Conservation (phyloP, 805 yeast species). For the Kazachstania viticola region DNA sequence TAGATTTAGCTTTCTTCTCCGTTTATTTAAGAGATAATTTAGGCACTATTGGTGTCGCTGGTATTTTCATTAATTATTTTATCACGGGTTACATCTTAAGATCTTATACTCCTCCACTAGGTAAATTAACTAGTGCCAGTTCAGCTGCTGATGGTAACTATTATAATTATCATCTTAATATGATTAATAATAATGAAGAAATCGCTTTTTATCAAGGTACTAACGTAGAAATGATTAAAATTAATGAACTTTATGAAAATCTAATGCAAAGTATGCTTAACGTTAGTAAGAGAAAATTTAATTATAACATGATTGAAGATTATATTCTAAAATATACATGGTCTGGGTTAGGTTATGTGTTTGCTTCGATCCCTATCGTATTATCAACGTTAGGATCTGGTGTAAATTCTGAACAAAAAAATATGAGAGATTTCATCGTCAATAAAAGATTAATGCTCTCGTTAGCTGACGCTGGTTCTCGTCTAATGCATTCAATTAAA, state of each 20-base stretch:
- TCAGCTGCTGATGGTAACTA: conserved; percentile 81
- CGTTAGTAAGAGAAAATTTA: conserved; percentile 47
- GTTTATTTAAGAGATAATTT: conserved; percentile 73
- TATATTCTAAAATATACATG: conserved; percentile 82
- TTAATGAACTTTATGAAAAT: conserved; percentile 44
- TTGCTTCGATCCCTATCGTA: conserved; percentile 82
- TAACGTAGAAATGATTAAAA: conserved; percentile 57
- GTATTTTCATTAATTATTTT: conserved; percentile 71
- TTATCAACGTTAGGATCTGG: conserved; percentile 35
- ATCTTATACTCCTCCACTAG: conserved; percentile 73
- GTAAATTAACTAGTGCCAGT: conserved; percentile 57
- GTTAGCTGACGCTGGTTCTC: conserved; percentile 88
- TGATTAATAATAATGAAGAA: conserved; percentile 85
- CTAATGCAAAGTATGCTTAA: conserved; percentile 44
- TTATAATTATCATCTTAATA: conserved; percentile 72
- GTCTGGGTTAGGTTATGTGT: conserved; percentile 91
- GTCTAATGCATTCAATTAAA: conserved; percentile 88
- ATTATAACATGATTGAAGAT: conserved; percentile 69
- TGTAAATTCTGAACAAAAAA: conserved; percentile 34
- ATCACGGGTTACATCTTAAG: conserved; percentile 67
- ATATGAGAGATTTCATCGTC: conserved; percentile 80
- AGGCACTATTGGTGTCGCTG: conserved; percentile 77
- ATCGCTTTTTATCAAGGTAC: conserved; percentile 91
- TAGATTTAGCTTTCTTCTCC: conserved; percentile 75
- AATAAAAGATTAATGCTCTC: conserved; percentile 85